Evolutionary conservation across 1,284 basidiomycete genomes (phyloP), one percentile per base, ranked within the genome.

Genomic region (Apiotrichum gamsii): DNA sequence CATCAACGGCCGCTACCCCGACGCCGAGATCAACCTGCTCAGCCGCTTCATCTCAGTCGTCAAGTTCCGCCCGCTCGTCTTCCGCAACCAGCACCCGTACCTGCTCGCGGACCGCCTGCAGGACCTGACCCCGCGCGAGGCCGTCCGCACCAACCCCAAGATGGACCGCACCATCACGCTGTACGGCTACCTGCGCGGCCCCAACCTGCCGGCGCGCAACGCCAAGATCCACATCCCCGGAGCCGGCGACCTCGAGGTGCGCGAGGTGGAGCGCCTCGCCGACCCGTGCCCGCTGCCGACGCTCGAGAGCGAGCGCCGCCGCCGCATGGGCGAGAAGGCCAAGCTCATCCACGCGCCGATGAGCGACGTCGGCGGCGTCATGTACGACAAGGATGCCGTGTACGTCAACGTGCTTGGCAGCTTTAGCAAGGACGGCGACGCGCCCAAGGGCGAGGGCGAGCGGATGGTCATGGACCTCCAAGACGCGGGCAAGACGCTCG

Each of bases 371-470:
- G 94, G 94, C 18, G 95, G 94, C 8, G 83, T 99, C 52, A 84
- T 90, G 75, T 97, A 95, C 65, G 95, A 99, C 76, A 97, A 97
- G 72, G 95, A 98, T 64, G 90, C 93, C 1, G 93, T 98, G 2
- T 99, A 90, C 77, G 87, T 99, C 60, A 97, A 96, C 64, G 93
- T 97, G 3, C 88, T 90, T 4, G 95, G 95, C 1, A 91, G 80
- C 64, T 98, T 98, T 63, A 85, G 88, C 5, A 78, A 84, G 48
- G 68, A 73, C 39, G 71, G 70, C 34, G 71, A 70, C 40, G 72
- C 78, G 40, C 78, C 77, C 3, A 83, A 86, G 62, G 84, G 93
- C 11, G 94, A 97, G 72, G 95, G 94, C 13, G 93, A 97, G 64
- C 81, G 83, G 65, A 97, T 99, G 94, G 91, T 98, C 13, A 87